phyloP scores from a whole-genome alignment of 805 yeast genomes.

The Cyberlindnera maclurae region DNA sequence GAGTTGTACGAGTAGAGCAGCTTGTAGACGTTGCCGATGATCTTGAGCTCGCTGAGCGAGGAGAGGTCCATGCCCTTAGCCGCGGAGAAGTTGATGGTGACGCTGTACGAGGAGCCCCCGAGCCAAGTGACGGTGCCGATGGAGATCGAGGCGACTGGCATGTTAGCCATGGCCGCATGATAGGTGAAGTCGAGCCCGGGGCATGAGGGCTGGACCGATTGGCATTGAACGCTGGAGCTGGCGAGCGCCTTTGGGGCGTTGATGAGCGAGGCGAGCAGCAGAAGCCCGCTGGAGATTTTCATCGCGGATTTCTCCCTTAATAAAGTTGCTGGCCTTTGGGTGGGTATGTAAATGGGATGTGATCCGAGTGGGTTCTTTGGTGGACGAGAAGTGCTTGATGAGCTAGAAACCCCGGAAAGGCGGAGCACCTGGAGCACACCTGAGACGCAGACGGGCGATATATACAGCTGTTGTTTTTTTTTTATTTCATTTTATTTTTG shows the following conservation, averaged over 20 bases:
- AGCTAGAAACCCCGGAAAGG: too few relatives aligned
- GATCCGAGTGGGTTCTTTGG: too few relatives aligned
- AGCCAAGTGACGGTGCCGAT: constrained; percentile 10
- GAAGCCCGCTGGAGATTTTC: not conserved
- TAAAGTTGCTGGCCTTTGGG: too few relatives aligned
- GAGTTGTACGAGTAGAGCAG: constrained; percentile 11
- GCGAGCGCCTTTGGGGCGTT: not conserved
- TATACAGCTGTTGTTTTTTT: too few relatives aligned
- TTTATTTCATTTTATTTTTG: too few relatives aligned
- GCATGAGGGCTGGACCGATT: constrained; percentile 7
- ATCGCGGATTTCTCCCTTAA: too few relatives aligned
- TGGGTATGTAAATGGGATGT: too few relatives aligned
- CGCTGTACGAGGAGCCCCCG: constrained; percentile 10
- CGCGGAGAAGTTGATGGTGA: constrained; percentile 11
- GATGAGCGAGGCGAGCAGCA: not conserved
- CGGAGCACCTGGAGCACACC: too few relatives aligned
- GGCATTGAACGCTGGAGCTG: constrained; percentile 2
- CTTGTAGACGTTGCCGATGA: constrained; percentile 10
- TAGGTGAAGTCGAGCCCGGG: constrained; percentile 9
- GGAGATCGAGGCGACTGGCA: constrained; percentile 10
- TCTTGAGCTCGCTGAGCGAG: constrained; percentile 15
- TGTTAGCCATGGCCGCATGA: constrained; percentile 7
- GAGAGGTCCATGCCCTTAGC: constrained; percentile 7
- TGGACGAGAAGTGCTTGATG: too few relatives aligned
- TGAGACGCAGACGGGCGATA: too few relatives aligned